phyloP scores from a whole-genome alignment of 2,329 filamentous ascomycete species.

The Didymella exigua region DNA sequence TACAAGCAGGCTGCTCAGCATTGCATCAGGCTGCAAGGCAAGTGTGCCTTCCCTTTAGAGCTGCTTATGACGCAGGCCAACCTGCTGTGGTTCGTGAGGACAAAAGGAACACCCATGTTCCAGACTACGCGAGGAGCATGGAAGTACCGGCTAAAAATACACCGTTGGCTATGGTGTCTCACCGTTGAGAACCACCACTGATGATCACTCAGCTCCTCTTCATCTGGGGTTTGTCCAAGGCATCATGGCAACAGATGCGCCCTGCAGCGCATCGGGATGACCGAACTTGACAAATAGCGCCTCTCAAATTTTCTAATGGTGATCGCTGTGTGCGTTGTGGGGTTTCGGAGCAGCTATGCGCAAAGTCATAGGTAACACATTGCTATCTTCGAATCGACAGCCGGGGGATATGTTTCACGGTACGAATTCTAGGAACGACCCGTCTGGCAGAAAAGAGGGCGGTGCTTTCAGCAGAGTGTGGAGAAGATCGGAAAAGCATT shows the following conservation, averaged over 20 bases:
- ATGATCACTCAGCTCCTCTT: constrained; percentile 11
- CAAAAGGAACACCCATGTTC: constrained; percentile 21
- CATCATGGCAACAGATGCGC: neutral
- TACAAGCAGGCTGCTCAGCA: neutral
- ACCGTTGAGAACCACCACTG: constrained; percentile 1
- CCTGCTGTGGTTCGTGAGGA: neutral
- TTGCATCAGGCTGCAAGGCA: constrained; percentile 3
- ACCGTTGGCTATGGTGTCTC: neutral
- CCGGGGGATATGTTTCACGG: constrained; percentile 18
- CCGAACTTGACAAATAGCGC: constrained; percentile 18
- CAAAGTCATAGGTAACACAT: constrained; percentile 14
- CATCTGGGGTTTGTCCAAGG: constrained; percentile 5
- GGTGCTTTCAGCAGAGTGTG: constrained; percentile 2
- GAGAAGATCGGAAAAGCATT: neutral
- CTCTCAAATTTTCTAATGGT: constrained; percentile 12
- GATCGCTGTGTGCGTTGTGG: constrained; percentile 13
- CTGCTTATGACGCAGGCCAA: constrained; percentile 2
- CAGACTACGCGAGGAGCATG: constrained; percentile 28
- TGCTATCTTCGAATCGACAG: constrained; percentile 24
- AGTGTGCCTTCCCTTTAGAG: neutral
- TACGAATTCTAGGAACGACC: constrained; percentile 9
- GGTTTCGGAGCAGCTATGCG: constrained; percentile 11
- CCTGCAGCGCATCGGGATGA: constrained; percentile 9
- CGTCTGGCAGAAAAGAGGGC: constrained; percentile 1
- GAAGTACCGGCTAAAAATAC: constrained; percentile 25